Percentiles rank a stretch among this genome's conserved stretches.
These are phyloP conservation scores for Diplodia scrobiculata DNA, from an alignment of 2,329 filamentous ascomycete species.

Conservation along the genomic window DNA sequence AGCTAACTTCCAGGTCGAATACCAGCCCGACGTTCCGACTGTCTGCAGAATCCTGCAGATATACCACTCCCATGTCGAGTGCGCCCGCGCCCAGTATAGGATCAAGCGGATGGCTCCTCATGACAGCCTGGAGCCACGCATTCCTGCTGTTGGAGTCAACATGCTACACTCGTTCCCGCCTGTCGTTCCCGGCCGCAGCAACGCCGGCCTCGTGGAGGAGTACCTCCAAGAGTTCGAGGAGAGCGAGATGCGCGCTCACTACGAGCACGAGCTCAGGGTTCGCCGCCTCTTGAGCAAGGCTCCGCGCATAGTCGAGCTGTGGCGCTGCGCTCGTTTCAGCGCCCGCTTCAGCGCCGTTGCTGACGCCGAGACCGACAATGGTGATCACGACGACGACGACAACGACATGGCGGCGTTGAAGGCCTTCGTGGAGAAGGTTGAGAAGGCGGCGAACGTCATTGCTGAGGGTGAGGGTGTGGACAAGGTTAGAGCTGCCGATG, in stretches of 20 bases:
- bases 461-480: too few species aligned
- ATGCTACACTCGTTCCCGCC: background rate
- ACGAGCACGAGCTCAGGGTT: background rate
- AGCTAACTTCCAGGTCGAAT: background rate
- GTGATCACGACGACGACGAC: too few species aligned
- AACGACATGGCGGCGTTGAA: too few species aligned
- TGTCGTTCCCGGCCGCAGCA: background rate
- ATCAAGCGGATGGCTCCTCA: background rate
- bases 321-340: background rate
- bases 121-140: background rate
- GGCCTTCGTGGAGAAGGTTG: too few species aligned
- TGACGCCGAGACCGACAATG: too few species aligned
- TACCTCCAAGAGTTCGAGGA: background rate
- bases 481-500: too few species aligned
- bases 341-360: too few species aligned
- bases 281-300: background rate
- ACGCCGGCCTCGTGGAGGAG: background rate
- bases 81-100: background rate
- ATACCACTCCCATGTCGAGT: background rate
- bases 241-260: background rate
- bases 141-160: background rate
- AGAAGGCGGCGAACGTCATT: too few species aligned
- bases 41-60: background rate
- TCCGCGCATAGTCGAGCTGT: background rate
- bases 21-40: background rate